Percentiles rank a stretch among this genome's conserved stretches.
Evolutionary conservation across 495 filamentous ascomycete genomes (phyloP).

Genomic region (Podospora conica): DNA sequence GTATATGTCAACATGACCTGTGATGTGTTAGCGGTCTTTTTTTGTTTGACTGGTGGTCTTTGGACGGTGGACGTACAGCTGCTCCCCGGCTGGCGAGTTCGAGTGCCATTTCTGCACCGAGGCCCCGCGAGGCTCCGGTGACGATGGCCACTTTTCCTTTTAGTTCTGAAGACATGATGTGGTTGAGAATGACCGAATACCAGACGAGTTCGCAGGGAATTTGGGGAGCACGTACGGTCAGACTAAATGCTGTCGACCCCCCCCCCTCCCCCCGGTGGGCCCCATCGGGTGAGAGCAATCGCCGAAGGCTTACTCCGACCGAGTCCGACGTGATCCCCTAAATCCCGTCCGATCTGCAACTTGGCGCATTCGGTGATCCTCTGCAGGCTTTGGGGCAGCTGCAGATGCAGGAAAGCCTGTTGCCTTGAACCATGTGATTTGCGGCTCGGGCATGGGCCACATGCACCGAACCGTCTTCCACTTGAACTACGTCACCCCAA

Average conservation of each 20-base stretch:
- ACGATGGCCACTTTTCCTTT: constrained; percentile 11
- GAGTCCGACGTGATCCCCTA: background rate
- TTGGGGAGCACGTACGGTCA: background rate
- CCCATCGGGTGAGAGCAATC: background rate
- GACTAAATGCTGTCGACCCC: background rate
- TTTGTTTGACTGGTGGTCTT: background rate
- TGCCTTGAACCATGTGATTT: background rate
- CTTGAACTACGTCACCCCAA: background rate
- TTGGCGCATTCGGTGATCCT: background rate
- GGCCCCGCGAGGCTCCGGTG: constrained; percentile 12
- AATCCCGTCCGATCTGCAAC: background rate
- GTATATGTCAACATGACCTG: constrained; percentile 13
- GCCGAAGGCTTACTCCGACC: background rate
- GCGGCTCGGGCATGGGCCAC: background rate
- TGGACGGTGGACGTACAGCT: background rate
- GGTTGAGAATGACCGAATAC: background rate
- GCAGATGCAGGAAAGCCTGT: background rate
- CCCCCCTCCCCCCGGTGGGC: no score
- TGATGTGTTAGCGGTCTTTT: background rate
- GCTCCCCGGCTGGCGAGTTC: constrained; percentile 12
- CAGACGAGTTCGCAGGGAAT: background rate
- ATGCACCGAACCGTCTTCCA: background rate
- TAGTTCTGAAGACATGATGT: background rate
- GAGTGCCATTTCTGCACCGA: constrained; percentile 11
- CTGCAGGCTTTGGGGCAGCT: background rate